Conservation (phyloP, 1,284 basidiomycete genomes). For the Sporisorium iseilematis-ciliati region DNA sequence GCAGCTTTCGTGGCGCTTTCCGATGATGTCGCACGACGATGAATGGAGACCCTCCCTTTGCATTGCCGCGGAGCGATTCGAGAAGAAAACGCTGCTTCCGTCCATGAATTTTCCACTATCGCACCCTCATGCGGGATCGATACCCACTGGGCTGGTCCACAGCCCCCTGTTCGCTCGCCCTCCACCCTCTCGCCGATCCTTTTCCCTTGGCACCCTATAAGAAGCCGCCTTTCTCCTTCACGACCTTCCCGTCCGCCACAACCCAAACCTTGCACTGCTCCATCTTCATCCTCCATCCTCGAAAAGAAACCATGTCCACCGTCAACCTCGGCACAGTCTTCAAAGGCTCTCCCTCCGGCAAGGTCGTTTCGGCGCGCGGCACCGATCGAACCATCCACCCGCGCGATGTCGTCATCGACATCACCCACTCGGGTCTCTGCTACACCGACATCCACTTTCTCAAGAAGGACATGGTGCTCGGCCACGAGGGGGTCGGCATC, state of each 20-base stretch:
- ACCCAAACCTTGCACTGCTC: not conserved
- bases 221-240: no score
- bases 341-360: slow-evolving; percentile 62
- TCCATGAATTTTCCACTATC: no score
- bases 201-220: no score
- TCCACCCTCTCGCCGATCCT: no score
- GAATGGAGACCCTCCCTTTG: no score
- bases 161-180: no score
- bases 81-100: no score
- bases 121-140: no score
- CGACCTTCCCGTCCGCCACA: not conserved
- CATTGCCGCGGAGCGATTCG: no score
- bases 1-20: not conserved
- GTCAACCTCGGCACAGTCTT: slow-evolving; percentile 62
- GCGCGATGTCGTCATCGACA: slow-evolving; percentile 63
- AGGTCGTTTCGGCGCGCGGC: slow-evolving; percentile 58
- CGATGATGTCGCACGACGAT: not conserved
- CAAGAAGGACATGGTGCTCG: slow-evolving; percentile 59
- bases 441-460: slow-evolving; percentile 63
- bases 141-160: no score
- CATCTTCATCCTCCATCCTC: not conserved
- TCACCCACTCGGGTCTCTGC: slow-evolving; percentile 66
- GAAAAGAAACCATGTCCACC: slow-evolving; percentile 17
- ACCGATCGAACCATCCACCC: slow-evolving; percentile 30
- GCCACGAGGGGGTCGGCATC: slow-evolving; percentile 67